These are phyloP conservation scores for Metschnikowia peoriensis DNA, from an alignment of 805 yeast genomes.

Conservation along the genomic window DNA sequence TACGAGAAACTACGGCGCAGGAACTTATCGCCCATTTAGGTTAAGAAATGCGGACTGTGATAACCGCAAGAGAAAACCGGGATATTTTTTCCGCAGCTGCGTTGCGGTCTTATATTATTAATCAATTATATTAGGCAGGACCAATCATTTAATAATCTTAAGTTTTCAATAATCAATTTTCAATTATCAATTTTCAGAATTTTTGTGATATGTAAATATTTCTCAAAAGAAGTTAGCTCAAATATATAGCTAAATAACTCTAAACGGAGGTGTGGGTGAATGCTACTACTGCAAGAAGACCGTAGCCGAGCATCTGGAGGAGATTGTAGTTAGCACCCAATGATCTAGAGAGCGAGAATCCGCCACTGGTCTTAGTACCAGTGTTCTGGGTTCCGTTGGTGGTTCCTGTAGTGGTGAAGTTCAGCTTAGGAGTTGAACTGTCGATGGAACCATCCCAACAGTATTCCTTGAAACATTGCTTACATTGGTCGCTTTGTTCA, in stretches of 20 bases:
- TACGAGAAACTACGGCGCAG: background rate
- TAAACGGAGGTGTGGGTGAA: slow-evolving; percentile 13
- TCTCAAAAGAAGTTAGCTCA: background rate
- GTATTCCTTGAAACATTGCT: slow-evolving; percentile 63
- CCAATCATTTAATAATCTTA: too few relatives aligned
- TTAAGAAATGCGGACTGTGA: background rate
- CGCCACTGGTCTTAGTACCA: slow-evolving; percentile 22
- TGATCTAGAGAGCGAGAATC: slow-evolving; percentile 12
- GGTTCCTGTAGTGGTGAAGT: slow-evolving; percentile 41
- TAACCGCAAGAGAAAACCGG: background rate
- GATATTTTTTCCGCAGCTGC: too few relatives aligned
- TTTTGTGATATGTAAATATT: background rate
- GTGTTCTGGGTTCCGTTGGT: slow-evolving; percentile 26
- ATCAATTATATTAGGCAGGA: too few relatives aligned
- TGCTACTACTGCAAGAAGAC: slow-evolving; percentile 20
- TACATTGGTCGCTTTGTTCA: slow-evolving; percentile 67
- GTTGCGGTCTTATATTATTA: too few relatives aligned
- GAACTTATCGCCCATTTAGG: background rate
- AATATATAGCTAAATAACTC: background rate
- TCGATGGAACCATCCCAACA: slow-evolving; percentile 66
- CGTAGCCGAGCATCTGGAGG: slow-evolving; percentile 20
- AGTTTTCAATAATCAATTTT: too few relatives aligned
- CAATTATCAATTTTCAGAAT: too few relatives aligned
- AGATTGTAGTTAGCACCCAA: slow-evolving; percentile 7
- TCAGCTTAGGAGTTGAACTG: slow-evolving; percentile 23